Evolutionary conservation across 495 filamentous ascomycete species (phyloP).

Genomic region (Neurospora sp.): DNA sequence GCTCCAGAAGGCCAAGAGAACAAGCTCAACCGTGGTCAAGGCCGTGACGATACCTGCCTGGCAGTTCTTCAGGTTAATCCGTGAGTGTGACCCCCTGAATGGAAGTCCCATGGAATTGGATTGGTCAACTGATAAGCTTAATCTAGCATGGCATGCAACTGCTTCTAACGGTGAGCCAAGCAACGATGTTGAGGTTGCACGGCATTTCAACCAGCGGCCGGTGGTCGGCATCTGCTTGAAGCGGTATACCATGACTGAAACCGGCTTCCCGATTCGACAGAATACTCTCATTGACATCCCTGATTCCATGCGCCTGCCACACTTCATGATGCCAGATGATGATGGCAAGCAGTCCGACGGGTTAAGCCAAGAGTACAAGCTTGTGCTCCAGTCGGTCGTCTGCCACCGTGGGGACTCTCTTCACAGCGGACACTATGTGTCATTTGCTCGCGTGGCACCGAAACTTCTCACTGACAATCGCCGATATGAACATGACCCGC

Average conservation of each 20-base stretch:
- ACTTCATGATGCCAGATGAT: slow-evolving; percentile 79
- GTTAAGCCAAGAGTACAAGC: slow-evolving; percentile 56
- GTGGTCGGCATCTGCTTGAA: slow-evolving; percentile 89
- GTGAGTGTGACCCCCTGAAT: slow-evolving; percentile 34
- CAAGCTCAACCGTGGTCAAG: slow-evolving; percentile 49
- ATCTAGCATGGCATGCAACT: slow-evolving; percentile 59
- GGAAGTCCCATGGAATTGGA: background rate
- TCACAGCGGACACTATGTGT: slow-evolving; percentile 86
- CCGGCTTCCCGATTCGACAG: slow-evolving; percentile 56
- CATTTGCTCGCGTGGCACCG: slow-evolving; percentile 63
- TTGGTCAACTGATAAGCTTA: slow-evolving; percentile 38
- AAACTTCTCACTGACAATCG: slow-evolving; percentile 43
- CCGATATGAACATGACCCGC: slow-evolving; percentile 38
- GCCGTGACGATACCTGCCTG: slow-evolving; percentile 94
- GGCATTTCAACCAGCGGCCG: slow-evolving; percentile 50
- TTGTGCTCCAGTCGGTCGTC: slow-evolving; percentile 78
- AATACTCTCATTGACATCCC: slow-evolving; percentile 87
- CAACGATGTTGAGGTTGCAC: slow-evolving; percentile 37
- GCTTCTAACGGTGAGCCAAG: slow-evolving; percentile 26
- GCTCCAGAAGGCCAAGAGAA: slow-evolving; percentile 28
- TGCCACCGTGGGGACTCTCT: slow-evolving; percentile 85
- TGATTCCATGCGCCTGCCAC: slow-evolving; percentile 73
- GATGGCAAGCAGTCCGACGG: slow-evolving; percentile 55
- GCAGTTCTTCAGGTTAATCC: slow-evolving; percentile 92
- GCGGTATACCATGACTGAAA: slow-evolving; percentile 65